phyloP scores from a whole-genome alignment of 1,139 yeast genomes.

The Ogataea hybrid region DNA sequence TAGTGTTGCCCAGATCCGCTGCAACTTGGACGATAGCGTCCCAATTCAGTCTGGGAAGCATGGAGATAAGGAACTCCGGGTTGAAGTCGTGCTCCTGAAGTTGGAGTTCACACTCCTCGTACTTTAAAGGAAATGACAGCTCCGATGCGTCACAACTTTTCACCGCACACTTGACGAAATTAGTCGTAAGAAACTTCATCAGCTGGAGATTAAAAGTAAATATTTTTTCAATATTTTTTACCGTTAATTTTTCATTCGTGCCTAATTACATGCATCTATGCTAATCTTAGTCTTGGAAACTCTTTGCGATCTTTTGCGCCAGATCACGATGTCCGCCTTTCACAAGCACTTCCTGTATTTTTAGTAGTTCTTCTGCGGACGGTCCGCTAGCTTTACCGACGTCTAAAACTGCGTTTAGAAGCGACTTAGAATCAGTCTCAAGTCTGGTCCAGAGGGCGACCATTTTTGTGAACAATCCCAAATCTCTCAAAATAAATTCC shows the following conservation, averaged over 20 bases:
- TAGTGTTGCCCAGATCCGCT: slow-evolving; percentile 64
- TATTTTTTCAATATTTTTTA: slow-evolving; percentile 3
- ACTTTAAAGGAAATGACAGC: slow-evolving; percentile 78
- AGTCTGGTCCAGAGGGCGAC: slow-evolving; percentile 7
- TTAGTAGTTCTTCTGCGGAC: slow-evolving; percentile 3
- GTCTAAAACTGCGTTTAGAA: background rate
- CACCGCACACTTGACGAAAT: slow-evolving; percentile 93
- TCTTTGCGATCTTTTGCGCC: slow-evolving; percentile 8
- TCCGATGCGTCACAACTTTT: slow-evolving; percentile 73
- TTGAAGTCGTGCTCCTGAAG: slow-evolving; percentile 82
- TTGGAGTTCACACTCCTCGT: slow-evolving; percentile 66
- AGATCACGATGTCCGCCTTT: slow-evolving; percentile 7
- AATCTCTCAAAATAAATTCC: slow-evolving; percentile 1
- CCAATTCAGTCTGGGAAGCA: slow-evolving; percentile 89
- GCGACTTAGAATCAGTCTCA: background rate
- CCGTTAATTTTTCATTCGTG: background rate
- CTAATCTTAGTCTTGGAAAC: background rate
- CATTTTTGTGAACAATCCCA: background rate
- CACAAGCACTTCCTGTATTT: slow-evolving; percentile 7
- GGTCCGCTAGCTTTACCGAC: background rate
- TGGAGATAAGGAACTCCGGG: slow-evolving; percentile 73
- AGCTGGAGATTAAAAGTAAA: background rate
- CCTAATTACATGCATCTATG: background rate
- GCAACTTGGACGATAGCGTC: slow-evolving; percentile 76
- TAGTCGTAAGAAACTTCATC: slow-evolving; percentile 93